Evolutionary conservation across 352 stramenopile species (phyloP).

Genomic region (Phytopythium montanum): DNA sequence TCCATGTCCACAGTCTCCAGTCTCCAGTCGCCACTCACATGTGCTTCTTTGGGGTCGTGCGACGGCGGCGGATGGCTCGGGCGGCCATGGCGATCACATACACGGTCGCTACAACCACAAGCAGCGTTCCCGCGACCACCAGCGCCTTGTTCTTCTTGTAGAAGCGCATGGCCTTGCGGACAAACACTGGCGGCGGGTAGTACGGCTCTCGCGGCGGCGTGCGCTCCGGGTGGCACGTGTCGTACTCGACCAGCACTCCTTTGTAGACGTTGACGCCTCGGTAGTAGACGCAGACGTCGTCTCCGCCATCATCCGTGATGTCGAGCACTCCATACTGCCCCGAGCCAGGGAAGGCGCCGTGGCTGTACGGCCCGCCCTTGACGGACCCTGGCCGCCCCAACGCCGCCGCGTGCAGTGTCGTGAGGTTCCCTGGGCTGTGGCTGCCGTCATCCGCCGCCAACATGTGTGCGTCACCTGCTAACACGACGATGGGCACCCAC

Average conservation of each 20-base stretch:
- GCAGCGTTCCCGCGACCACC: not conserved
- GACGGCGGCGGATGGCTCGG: not conserved
- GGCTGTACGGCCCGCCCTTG: slow-evolving; percentile 87
- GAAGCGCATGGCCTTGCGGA: slow-evolving; percentile 48
- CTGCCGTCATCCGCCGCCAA: slow-evolving; percentile 80
- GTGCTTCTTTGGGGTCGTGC: slow-evolving; percentile 2
- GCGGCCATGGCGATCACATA: not conserved
- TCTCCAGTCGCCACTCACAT: not conserved
- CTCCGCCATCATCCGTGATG: slow-evolving; percentile 65
- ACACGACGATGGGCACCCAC: slow-evolving; percentile 73
- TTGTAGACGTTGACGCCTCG: slow-evolving; percentile 57
- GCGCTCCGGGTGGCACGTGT: slow-evolving; percentile 68
- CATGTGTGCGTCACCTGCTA: slow-evolving; percentile 89
- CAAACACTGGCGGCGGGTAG: slow-evolving; percentile 51
- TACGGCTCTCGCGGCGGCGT: slow-evolving; percentile 53
- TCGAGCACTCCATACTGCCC: slow-evolving; percentile 83
- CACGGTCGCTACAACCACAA: slow-evolving; percentile 10
- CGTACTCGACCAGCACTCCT: slow-evolving; percentile 64
- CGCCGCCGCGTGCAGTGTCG: slow-evolving; percentile 75
- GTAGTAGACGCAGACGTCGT: slow-evolving; percentile 69
- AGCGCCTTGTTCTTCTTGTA: slow-evolving; percentile 61
- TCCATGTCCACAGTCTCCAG: not conserved
- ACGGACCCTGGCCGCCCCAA: slow-evolving; percentile 75
- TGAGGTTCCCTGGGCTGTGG: slow-evolving; percentile 71
- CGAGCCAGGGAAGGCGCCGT: slow-evolving; percentile 72